Percentiles rank a stretch among this genome's conserved stretches.
These are phyloP conservation scores for Pseudocercospora pini-densiflorae DNA, from an alignment of 2,329 filamentous ascomycete species.

Conservation along the genomic window DNA sequence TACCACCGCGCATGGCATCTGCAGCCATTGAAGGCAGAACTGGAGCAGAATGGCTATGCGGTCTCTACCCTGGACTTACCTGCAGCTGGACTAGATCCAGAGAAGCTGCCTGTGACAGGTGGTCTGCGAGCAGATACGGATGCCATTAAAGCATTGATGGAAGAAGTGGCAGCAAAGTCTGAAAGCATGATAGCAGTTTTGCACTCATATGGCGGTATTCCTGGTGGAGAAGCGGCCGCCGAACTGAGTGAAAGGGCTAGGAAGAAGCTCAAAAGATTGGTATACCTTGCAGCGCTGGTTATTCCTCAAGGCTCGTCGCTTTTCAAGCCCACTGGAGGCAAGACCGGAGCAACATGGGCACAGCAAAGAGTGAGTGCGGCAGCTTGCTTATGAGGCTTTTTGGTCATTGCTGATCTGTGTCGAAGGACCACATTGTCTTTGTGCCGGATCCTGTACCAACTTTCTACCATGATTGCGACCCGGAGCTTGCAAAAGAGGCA, in stretches of 20 bases:
- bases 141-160: conserved; percentile 23
- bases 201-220: conserved; percentile 28
- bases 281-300: conserved; percentile 29
- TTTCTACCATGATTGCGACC: conserved; percentile 28
- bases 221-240: conserved; percentile 28
- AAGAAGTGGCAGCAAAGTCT: conserved; percentile 23
- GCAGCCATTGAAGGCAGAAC: conserved; percentile 15
- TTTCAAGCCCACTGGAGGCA: not conserved
- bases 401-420: not conserved
- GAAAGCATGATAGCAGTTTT: conserved; percentile 26
- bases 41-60: conserved; percentile 22
- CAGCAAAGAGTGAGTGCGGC: not conserved
- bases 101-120: conserved; percentile 1
- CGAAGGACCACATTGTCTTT: conserved; percentile 8
- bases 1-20: conserved; percentile 27
- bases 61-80: conserved; percentile 25
- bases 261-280: conserved; percentile 19
- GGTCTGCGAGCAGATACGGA: conserved; percentile 21
- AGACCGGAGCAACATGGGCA: conserved; percentile 21
- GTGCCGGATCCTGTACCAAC: conserved; percentile 20
- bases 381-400: not conserved
- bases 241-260: conserved; percentile 18
- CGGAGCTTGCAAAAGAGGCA: conserved; percentile 23
- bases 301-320: conserved; percentile 15
- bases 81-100: conserved; percentile 14